A percentile compares a stretch with the other conserved stretches of the same genome.
These are phyloP conservation scores for Serendipita sp. DNA, from an alignment of 768 basidiomycete genomes.

Conservation along the genomic window DNA sequence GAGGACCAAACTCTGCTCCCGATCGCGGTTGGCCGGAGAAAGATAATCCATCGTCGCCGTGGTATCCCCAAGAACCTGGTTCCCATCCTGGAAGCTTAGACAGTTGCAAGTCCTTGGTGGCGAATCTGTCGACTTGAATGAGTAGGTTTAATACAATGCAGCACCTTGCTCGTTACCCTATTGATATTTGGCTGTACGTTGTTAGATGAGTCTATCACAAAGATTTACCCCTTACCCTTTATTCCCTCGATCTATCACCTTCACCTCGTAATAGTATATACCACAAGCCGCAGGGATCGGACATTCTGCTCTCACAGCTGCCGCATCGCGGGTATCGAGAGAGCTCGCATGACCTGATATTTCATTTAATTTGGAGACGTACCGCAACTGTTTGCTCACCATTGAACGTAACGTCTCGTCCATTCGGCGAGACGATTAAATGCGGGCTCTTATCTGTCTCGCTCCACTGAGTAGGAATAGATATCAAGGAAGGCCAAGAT, in stretches of 20 bases:
- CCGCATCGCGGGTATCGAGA: slow-evolving; percentile 62
- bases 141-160: slow-evolving; percentile 11
- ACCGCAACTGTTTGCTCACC: slow-evolving; percentile 28
- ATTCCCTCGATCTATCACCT: slow-evolving; percentile 61
- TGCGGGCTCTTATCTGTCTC: slow-evolving; percentile 44
- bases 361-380: slow-evolving; percentile 11
- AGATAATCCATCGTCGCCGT: slow-evolving; percentile 74
- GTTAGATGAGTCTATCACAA: background rate
- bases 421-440: slow-evolving; percentile 51
- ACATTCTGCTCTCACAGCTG: slow-evolving; percentile 60
- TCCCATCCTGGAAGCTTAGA: slow-evolving; percentile 79
- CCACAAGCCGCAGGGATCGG: slow-evolving; percentile 77
- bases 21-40: slow-evolving; percentile 54
- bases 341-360: slow-evolving; percentile 33
- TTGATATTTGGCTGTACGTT: slow-evolving; percentile 48
- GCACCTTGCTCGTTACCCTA: slow-evolving; percentile 38
- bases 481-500: background rate
- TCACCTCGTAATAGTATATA: slow-evolving; percentile 89
- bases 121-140: slow-evolving; percentile 34
- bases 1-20: slow-evolving; percentile 59
- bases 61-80: slow-evolving; percentile 76
- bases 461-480: slow-evolving; percentile 57
- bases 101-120: slow-evolving; percentile 45
- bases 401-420: slow-evolving; percentile 56
- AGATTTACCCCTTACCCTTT: slow-evolving; percentile 46